phyloP scores from a whole-genome alignment of 2,329 filamentous ascomycete genomes.

The Penicillium nordicum region DNA sequence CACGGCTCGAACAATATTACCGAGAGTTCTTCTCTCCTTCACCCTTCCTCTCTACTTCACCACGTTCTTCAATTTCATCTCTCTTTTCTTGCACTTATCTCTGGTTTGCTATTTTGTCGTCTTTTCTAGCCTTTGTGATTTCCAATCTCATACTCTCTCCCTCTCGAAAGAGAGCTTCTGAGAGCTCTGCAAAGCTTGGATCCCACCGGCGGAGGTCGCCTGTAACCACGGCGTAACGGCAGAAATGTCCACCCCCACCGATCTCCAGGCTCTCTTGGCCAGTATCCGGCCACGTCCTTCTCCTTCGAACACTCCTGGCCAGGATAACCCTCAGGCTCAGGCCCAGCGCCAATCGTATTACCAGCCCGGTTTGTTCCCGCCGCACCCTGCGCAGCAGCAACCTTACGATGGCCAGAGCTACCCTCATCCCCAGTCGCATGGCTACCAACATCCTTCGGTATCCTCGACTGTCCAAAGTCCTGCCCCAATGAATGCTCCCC shows the following conservation, averaged over 20 bases:
- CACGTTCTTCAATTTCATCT: slow-evolving; percentile 21
- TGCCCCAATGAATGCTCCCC: slow-evolving; percentile 51
- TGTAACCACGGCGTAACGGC: slow-evolving; percentile 31
- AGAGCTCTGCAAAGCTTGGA: slow-evolving; percentile 27
- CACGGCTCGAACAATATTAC: slow-evolving; percentile 15
- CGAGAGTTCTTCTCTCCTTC: slow-evolving; percentile 20
- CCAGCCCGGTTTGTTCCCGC: slow-evolving; percentile 30
- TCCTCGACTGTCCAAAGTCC: slow-evolving; percentile 59
- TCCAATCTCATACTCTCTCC: slow-evolving; percentile 6
- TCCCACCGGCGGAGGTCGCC: slow-evolving; percentile 29
- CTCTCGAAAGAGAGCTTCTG: slow-evolving; percentile 36
- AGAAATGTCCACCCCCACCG: slow-evolving; percentile 48
- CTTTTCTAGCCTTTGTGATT: slow-evolving; percentile 13
- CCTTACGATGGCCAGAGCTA: slow-evolving; percentile 34
- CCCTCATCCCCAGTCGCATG: slow-evolving; percentile 34
- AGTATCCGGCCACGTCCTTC: slow-evolving; percentile 44
- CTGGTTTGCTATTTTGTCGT: slow-evolving; percentile 18
- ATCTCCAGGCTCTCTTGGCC: slow-evolving; percentile 47
- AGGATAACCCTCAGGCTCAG: slow-evolving; percentile 24
- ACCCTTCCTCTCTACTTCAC: slow-evolving; percentile 23
- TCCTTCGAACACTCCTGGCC: slow-evolving; percentile 30
- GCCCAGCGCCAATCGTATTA: slow-evolving; percentile 27
- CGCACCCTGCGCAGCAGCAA: slow-evolving; percentile 29
- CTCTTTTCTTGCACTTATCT: slow-evolving; percentile 16
- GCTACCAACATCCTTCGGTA: slow-evolving; percentile 55